These are phyloP conservation scores for Porphyrellus sp. DNA, from an alignment of 1,284 basidiomycete species.

Conservation along the genomic window DNA sequence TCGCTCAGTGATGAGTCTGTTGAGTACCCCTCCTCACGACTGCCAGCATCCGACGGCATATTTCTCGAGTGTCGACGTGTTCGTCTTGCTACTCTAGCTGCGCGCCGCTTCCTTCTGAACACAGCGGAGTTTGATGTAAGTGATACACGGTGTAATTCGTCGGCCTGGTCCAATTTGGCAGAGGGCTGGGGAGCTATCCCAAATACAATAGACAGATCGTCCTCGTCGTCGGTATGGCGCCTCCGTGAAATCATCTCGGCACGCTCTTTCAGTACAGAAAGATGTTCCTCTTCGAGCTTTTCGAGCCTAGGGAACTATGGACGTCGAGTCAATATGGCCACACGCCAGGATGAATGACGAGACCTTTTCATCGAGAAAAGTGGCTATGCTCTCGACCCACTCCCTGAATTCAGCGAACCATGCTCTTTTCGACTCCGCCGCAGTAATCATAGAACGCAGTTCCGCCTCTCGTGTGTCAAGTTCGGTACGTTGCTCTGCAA, in stretches of 20 bases:
- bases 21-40: constrained; percentile 78
- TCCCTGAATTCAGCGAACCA: constrained; percentile 86
- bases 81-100: constrained; percentile 51
- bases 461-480: constrained; percentile 77
- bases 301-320: constrained; percentile 80
- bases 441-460: constrained; percentile 74
- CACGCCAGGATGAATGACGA: constrained; percentile 1
- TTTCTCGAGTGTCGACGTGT: constrained; percentile 39
- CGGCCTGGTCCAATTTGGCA: constrained; percentile 46
- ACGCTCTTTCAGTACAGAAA: constrained; percentile 74
- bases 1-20: constrained; percentile 75
- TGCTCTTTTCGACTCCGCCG: constrained; percentile 77
- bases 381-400: constrained; percentile 85
- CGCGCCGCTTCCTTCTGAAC: constrained; percentile 50
- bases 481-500: constrained; percentile 67
- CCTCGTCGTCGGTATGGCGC: constrained; percentile 70
- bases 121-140: constrained; percentile 46
- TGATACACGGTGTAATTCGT: constrained; percentile 62
- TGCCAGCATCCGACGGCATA: constrained; percentile 12
- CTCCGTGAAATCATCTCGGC: constrained; percentile 66
- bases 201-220: constrained; percentile 77
- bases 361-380: constrained; percentile 92
- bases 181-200: constrained; percentile 48
- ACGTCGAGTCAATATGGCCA: constrained; percentile 6
- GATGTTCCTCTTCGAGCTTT: constrained; percentile 78